Base-by-base conservation (phyloP, 225 moss, liverwort and hornwort species). In the Asterella californica region DNA sequence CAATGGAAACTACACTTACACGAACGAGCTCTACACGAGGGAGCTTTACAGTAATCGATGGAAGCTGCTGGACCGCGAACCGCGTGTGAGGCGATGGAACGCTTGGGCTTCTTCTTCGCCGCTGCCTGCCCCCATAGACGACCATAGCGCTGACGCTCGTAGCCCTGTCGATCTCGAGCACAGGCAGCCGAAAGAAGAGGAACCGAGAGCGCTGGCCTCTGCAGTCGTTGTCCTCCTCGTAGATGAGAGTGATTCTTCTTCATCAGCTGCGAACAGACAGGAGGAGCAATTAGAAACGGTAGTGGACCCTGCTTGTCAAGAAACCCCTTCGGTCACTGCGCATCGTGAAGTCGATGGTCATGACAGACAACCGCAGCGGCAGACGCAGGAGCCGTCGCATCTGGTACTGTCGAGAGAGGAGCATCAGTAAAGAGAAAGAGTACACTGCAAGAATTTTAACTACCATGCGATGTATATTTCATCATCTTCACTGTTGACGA, bases 1-100 rank as follows among this genome's bases (percentile, higher is more conserved):
- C 21, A 45, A 67, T 27, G 53, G 82, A 32, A 59, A 61, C 49
- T 82, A 82, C 64, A 82, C 70, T 15, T 82, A 77, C 82, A 72
- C 65, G 2, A 62, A 68, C 25, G 80, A 80, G 60, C 70, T 60
- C 8, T 73, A 80, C 80, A 50, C 52, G 24, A 32, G 32, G 24
- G 79, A 68, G 30, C 47, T 46, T 1, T 34, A 69, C 21, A 79
- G 67, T 49, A 69, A 33, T 69, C 47, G 68, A 0, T 79, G 79
- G 79, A 69, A 33, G 36, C 52, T 79, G 53, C 74, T 74, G 19
- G 66, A 79, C 2, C 69, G 36, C 11, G n/a, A n/a, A n/a, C n/a
- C n/a, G n/a, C 50, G 9, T 6, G 34, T 33, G 24, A 32, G 8
- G 30, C 79, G 68, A 17, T 50, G 68, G 76, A 60, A 30, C 46